Conservation (phyloP, 768 basidiomycete genomes). For the Amanita inopinata region DNA sequence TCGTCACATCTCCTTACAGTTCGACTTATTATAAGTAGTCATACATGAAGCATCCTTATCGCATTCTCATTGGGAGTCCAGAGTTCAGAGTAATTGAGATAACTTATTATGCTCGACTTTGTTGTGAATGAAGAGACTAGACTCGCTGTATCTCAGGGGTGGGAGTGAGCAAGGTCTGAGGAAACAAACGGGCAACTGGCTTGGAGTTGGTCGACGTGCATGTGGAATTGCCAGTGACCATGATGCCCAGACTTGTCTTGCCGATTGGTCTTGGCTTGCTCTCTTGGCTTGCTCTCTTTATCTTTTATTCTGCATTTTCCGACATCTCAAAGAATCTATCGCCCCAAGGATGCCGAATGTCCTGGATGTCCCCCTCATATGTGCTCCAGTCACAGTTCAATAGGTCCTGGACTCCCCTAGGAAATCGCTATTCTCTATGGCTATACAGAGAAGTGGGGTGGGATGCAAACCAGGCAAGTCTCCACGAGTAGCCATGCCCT, state of each 20-base stretch:
- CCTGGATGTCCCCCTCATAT: slow-evolving; percentile 92
- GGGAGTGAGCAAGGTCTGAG: too few species aligned
- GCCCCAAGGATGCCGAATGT: slow-evolving; percentile 93
- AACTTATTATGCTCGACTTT: too few species aligned
- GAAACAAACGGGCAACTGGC: too few species aligned
- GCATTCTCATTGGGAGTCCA: background rate
- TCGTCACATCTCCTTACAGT: slow-evolving; percentile 7
- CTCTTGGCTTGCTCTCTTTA: slow-evolving; percentile 5
- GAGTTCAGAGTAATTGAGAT: slow-evolving; percentile 2
- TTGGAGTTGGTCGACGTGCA: slow-evolving; percentile 4
- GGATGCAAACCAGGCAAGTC: slow-evolving; percentile 55
- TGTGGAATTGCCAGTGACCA: slow-evolving; percentile 14
- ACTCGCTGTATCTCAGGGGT: too few species aligned
- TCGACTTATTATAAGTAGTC: slow-evolving; percentile 11
- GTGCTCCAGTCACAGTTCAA: slow-evolving; percentile 62
- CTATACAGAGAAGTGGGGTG: slow-evolving; percentile 86
- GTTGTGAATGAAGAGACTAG: too few species aligned
- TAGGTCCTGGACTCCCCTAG: slow-evolving; percentile 59
- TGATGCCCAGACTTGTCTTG: slow-evolving; percentile 5
- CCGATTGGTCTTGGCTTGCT: slow-evolving; percentile 7
- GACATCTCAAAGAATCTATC: slow-evolving; percentile 48
- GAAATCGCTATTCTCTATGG: slow-evolving; percentile 73
- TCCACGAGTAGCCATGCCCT: background rate
- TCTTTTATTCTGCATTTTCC: slow-evolving; percentile 32
- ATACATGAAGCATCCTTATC: slow-evolving; percentile 3